Conservation (phyloP, 2,329 filamentous ascomycete genomes). For the Thielaviopsis populi region DNA sequence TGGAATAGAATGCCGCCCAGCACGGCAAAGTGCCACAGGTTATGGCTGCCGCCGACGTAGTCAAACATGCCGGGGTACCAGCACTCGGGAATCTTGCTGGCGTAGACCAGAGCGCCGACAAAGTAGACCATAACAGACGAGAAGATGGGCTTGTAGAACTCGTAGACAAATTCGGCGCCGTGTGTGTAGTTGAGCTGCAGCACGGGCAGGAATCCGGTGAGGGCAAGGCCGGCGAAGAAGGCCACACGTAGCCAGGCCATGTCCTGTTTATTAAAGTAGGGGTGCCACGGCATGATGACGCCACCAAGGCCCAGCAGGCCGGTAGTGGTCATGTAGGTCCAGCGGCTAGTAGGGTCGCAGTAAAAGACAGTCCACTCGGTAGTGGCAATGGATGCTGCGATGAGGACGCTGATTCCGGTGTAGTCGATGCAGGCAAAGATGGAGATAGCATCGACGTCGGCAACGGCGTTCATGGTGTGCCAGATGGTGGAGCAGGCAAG, state of each 20-base stretch:
- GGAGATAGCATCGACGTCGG: constrained; percentile 76
- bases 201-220: constrained; percentile 80
- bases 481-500: constrained; percentile 89
- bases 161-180: constrained; percentile 63
- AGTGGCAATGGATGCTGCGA: constrained; percentile 92
- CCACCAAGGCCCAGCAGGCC: constrained; percentile 69
- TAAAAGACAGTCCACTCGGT: constrained; percentile 99
- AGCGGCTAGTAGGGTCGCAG: constrained; percentile 79
- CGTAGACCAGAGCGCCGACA: constrained; percentile 71
- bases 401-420: constrained; percentile 87
- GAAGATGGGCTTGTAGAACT: constrained; percentile 75
- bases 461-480: constrained; percentile 98
- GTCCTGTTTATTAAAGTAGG: constrained; percentile 79
- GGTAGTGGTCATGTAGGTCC: constrained; percentile 72
- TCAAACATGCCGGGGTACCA: constrained; percentile 91
- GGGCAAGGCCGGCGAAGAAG: constrained; percentile 77
- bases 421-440: constrained; percentile 97
- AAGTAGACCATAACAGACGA: constrained; percentile 84
- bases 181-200: constrained; percentile 68
- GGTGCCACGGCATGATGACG: constrained; percentile 89
- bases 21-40: constrained; percentile 93
- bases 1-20: constrained; percentile 94
- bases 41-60: constrained; percentile 89
- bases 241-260: constrained; percentile 86
- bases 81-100: constrained; percentile 79